Conservation (phyloP, 2,329 filamentous ascomycete species). For the Colletotrichum brevisporum region DNA sequence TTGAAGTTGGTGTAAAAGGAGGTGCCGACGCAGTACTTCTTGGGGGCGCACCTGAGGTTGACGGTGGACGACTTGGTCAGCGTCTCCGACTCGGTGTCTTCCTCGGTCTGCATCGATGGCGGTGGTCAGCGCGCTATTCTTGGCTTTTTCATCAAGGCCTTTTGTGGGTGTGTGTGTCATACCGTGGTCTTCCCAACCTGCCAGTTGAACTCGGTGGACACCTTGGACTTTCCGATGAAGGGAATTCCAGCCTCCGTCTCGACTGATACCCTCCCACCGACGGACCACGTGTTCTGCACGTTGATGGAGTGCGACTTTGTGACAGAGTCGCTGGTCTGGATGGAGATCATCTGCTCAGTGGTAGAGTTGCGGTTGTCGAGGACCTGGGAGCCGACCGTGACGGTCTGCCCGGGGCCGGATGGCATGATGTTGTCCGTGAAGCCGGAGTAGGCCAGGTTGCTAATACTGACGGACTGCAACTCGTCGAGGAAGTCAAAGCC, state of each 20-base stretch:
- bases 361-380: conserved; percentile 41
- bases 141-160: not conserved
- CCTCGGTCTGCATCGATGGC: conserved; percentile 1
- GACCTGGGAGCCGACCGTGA: conserved; percentile 41
- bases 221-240: conserved; percentile 19
- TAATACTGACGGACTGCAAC: conserved; percentile 37
- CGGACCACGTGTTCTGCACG: conserved; percentile 24
- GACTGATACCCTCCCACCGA: conserved; percentile 30
- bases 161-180: not conserved
- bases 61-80: conserved; percentile 39
- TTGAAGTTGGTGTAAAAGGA: conserved; percentile 41
- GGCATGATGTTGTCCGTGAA: conserved; percentile 40
- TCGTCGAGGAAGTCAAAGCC: conserved; percentile 42
- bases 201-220: conserved; percentile 35
- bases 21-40: conserved; percentile 39
- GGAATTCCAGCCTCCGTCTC: conserved; percentile 33
- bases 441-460: conserved; percentile 39
- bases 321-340: conserved; percentile 35
- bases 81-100: conserved; percentile 26
- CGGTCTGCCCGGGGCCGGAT: conserved; percentile 29
- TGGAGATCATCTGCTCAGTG: conserved; percentile 37
- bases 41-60: conserved; percentile 37
- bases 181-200: conserved; percentile 26
- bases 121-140: not conserved
- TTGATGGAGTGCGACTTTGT: conserved; percentile 34